Evolutionary conservation across 805 yeast genomes (phyloP).

Genomic region (Candida nonsorbophila): DNA sequence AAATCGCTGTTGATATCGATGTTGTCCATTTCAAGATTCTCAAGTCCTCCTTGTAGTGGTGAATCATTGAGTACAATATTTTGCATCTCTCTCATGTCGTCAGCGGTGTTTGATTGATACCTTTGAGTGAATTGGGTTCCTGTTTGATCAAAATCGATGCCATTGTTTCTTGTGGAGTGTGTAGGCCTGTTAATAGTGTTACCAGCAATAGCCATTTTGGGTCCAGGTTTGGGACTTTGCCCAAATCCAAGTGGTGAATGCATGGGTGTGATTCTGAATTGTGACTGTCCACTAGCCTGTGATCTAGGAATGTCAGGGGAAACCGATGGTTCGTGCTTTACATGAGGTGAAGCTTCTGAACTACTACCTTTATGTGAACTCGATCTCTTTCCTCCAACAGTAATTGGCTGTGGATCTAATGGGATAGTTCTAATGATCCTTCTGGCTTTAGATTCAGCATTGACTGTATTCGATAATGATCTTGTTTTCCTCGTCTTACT

Average conservation of each 20-base stretch:
- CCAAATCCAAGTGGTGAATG: background rate
- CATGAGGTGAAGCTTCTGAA: constrained; percentile 26
- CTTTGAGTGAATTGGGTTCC: background rate
- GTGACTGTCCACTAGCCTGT: constrained; percentile 1
- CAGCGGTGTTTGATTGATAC: background rate
- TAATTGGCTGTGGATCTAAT: constrained; percentile 75
- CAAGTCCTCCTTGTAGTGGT: constrained; percentile 23
- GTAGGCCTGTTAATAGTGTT: constrained; percentile 10
- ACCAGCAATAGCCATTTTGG: constrained; percentile 12
- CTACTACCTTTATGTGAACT: constrained; percentile 33
- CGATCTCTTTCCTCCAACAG: constrained; percentile 29
- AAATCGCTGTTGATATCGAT: constrained; percentile 48
- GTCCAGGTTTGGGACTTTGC: background rate
- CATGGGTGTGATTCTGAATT: background rate
- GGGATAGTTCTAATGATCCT: constrained; percentile 75
- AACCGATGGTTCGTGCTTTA: constrained; percentile 6
- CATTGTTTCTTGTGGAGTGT: background rate
- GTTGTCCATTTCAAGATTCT: constrained; percentile 32
- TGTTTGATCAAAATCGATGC: background rate
- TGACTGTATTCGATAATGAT: constrained; percentile 47
- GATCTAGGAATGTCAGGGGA: background rate
- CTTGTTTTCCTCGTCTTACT: constrained; percentile 36
- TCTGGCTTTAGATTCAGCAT: constrained; percentile 70
- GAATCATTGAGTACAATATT: constrained; percentile 8
- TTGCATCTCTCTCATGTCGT: constrained; percentile 3